Percentiles rank a stretch among this genome's conserved stretches.
Evolutionary conservation across 2,329 filamentous ascomycete species (phyloP).

Genomic region (Hypoxylon sp.): DNA sequence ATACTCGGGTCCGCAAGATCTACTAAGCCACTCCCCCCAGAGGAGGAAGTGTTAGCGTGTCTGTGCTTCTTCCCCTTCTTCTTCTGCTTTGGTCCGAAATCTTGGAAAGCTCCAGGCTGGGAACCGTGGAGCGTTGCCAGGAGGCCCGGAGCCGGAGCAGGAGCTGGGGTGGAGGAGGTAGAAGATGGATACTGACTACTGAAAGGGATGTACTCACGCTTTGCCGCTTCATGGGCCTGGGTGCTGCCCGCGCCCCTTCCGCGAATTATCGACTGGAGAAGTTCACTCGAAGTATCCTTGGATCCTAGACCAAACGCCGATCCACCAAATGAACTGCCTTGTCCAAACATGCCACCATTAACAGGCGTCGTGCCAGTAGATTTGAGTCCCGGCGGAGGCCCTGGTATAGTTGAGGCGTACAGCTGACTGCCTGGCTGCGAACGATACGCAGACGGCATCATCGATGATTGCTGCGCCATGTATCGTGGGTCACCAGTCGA

Average conservation of each 20-base stretch:
- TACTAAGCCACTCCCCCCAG: slow-evolving; percentile 98
- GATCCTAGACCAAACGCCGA: slow-evolving; percentile 74
- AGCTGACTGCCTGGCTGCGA: slow-evolving; percentile 75
- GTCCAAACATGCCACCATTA: slow-evolving; percentile 82
- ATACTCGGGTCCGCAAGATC: slow-evolving; percentile 99
- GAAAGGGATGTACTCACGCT: slow-evolving; percentile 99
- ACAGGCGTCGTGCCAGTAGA: slow-evolving; percentile 89
- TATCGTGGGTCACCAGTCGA: slow-evolving; percentile 81
- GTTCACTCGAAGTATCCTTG: slow-evolving; percentile 78
- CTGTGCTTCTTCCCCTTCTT: slow-evolving; percentile 99
- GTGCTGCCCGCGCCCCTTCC: slow-evolving; percentile 74
- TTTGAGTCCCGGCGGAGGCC: slow-evolving; percentile 94
- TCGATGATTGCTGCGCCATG: slow-evolving; percentile 87
- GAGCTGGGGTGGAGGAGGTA: slow-evolving; percentile 84
- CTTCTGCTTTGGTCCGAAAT: slow-evolving; percentile 96
- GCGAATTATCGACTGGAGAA: slow-evolving; percentile 86
- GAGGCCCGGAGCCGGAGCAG: slow-evolving; percentile 92
- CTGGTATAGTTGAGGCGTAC: slow-evolving; percentile 87
- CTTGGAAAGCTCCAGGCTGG: slow-evolving; percentile 88
- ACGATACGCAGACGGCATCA: slow-evolving; percentile 79
- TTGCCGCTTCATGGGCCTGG: slow-evolving; percentile 85
- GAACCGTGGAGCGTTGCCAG: slow-evolving; percentile 91
- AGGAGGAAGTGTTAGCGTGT: slow-evolving; percentile 99
- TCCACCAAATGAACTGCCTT: slow-evolving; percentile 85
- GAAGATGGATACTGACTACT: slow-evolving; percentile 87